Base-by-base conservation (phyloP, 768 basidiomycete species). In the Trametes villosa region DNA sequence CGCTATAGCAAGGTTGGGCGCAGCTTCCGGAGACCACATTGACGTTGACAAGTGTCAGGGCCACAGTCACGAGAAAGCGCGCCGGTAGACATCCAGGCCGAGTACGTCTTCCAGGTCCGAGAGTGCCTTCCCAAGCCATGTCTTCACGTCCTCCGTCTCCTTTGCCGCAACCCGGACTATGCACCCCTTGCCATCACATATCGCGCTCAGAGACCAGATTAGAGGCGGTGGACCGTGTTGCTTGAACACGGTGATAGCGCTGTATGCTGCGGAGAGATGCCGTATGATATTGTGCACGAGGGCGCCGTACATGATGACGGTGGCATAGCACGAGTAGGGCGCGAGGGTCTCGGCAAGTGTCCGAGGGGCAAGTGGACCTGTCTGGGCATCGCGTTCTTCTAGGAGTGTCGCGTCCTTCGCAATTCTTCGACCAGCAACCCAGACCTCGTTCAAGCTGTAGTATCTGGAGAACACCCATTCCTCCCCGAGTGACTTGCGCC, bases 241-340 rank as follows among this genome's bases (percentile, higher is more conserved):
- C 70, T 83, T 75, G 81, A 91, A 89, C 57, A 97, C 86, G 4
- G 81, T 79, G 31, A 86, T 85, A 17, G 74, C 65, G 50, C 78
- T 74, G 65, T 88, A 88, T 64, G 79, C 71, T 22, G 63, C 72
- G 24, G 74, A 68, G 49, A 98, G 76, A 48, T 78, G 71, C 1
- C 70, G 56, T 31, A 89, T 76, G 6, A 88, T 74, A 1, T 67
- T 67, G 45, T 76, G 73, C 20, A 87, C 77, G 56, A 79, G 72
- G 0, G 90, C 88, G 4, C 96, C 96, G 62, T 82, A 84, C 61
- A 98, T 81, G 62, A 97, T 78, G 20, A 96, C 73, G 64, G 87
- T 95, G 20, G 93, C 94, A 73, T 96, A 98, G 74, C 94, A 96
- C 9, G 89, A 83, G 70, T 96, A 98, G 3, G 94, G 94, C 9